Base-by-base conservation (phyloP, 1,139 yeast genomes). In the Debaryomyces robertsiae region DNA sequence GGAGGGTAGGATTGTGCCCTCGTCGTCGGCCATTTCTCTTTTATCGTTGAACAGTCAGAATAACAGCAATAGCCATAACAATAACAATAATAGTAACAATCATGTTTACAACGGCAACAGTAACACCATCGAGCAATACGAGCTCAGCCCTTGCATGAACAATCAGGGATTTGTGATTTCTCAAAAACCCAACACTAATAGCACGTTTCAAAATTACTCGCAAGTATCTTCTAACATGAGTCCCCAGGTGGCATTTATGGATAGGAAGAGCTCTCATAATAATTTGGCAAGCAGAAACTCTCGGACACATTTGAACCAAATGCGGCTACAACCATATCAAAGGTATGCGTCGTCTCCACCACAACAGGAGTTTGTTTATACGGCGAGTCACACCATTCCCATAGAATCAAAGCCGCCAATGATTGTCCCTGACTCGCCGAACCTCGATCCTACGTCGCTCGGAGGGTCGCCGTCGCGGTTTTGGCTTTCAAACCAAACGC, bases 401-500 rank as follows among this genome's bases (percentile, higher is more conserved):
- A 58, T 65, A 27, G 52, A 51, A 15, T 41, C 37, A 28, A 39
- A 42, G 15, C 18, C 19, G 11, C 41, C 55, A 3, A 35, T 35
- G 7, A 47, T 42, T 6, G 59, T 61, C 3, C 82, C 83, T 0
- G 81, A 75, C 44, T 75, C 81, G 2, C 83, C 83, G 1, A 67
- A 64, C 44, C 58, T 78, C 43, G 73, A 67, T 41, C 82, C 84
- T 2, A 67, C 75, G 0, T 77, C 82, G 2, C 40, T 78, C 14
- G 76, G 77, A 2, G 80, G 79, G 1, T 76, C 81, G 2, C 84
- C 84, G 1, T 76, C 82, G 4, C 57, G 78, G 36, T 76, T 78
- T 47, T 74, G 79, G 73, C 58, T 79, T 31, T 65, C 73, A 14
- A 69, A 75, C 16, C 76, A 74, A 42, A 75, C 82, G 0, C 82